These are phyloP conservation scores for Globisporangium iwayamae DNA, from an alignment of 352 stramenopile genomes.

Conservation along the genomic window DNA sequence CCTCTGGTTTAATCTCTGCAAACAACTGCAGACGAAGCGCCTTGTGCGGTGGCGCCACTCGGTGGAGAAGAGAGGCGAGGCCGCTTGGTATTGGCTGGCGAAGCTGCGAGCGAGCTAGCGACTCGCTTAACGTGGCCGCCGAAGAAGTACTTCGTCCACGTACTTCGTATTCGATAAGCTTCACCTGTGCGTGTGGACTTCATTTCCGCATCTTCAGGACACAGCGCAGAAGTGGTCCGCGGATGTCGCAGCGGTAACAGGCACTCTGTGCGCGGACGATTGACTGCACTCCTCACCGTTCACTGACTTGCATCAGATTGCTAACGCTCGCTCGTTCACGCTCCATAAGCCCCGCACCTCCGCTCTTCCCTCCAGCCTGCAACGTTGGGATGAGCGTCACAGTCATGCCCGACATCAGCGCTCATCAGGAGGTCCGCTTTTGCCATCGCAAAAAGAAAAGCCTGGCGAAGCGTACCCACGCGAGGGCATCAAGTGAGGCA, in stretches of 20 bases:
- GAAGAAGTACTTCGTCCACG: not conserved
- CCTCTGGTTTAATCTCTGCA: not conserved
- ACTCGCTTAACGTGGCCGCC: too few relatives aligned
- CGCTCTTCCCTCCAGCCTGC: not conserved
- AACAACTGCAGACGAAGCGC: not conserved
- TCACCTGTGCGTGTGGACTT: not conserved
- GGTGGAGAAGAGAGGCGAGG: not conserved
- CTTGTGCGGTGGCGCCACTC: not conserved
- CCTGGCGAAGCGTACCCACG: not conserved
- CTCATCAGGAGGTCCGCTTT: too few relatives aligned
- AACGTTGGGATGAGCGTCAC: not conserved
- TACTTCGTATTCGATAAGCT: not conserved
- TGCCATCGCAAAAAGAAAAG: not conserved
- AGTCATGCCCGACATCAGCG: not conserved
- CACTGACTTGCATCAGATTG: not conserved
- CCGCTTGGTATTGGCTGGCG: not conserved
- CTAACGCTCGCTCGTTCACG: not conserved
- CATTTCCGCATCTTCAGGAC: too few relatives aligned
- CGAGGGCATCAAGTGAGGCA: not conserved
- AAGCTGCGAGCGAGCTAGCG: not conserved
- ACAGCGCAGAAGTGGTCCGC: not conserved
- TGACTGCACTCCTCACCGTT: not conserved
- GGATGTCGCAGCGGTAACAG: not conserved
- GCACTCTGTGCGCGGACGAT: not conserved
- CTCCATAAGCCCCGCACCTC: not conserved